Evolutionary conservation across 257 asterid species (phyloP), one percentile per base, ranked within the genome.

Genomic region (Scutellaria baicalensis): DNA sequence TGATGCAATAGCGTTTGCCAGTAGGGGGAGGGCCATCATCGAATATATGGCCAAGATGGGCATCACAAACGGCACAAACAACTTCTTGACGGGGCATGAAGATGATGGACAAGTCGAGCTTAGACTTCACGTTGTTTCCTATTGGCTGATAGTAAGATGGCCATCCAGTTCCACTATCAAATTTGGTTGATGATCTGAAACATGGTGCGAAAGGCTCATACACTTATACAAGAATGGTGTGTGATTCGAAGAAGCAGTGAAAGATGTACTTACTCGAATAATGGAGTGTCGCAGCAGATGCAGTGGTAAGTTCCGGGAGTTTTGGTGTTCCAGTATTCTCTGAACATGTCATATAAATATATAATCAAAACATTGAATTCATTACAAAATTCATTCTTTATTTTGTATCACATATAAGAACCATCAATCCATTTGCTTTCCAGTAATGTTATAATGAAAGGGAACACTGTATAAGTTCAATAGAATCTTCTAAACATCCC

Each of bases 161-260:
- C 97, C 98, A 93, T 52, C 98, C 98, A 0, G 97, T 93, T 58
- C 97, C 97, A 47, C 98, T 93, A 8, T 93, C 98, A 57, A 88
- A 93, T 75, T 93, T 93, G 64, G 97, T 88, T 12, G 95, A 80
- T 63, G 98, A 93, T 76, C 97, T 93, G 71, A 20, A 69, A 76
- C 71, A 75, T 35, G 64, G 69, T 18, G 47, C 38, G 43, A 9
- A 21, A 23, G 35, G 61, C 27, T 62, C 71, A 39, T 40, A 62
- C 68, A 27, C 64, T 43, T 0, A 6, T 36, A 70, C 40, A 44
- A 43, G 3, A 40, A 33, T 64, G 18, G 4, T 27, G 14, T 35
- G 71, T 5, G 49, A 10, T 11, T 6, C 6, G 5, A 36, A 47
- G 48, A 27, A 63, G n/a, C 11, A 23, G 31, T 8, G 33, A 21